phyloP scores from a whole-genome alignment of 2,329 filamentous ascomycete species.

The Arthrobotrys sinensis region DNA sequence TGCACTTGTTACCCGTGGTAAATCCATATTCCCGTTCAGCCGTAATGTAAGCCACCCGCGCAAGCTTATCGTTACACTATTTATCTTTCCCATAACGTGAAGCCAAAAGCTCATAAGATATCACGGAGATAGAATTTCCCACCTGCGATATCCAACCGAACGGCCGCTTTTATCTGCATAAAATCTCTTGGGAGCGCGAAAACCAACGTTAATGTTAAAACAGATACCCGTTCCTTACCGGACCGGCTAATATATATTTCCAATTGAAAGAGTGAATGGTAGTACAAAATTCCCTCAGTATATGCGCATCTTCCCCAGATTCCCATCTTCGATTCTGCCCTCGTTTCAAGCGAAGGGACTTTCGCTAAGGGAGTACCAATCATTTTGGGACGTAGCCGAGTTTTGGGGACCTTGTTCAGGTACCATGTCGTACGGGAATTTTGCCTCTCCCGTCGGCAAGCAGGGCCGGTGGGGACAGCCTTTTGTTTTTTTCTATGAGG shows the following conservation, averaged over 20 bases:
- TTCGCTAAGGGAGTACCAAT: conserved; percentile 25
- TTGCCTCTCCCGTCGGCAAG: conserved; percentile 36
- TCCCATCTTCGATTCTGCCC: background rate
- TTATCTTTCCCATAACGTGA: conserved; percentile 23
- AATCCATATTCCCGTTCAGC: conserved; percentile 14
- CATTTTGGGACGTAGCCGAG: conserved; percentile 27
- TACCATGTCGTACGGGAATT: conserved; percentile 18
- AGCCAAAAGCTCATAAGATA: conserved; percentile 9
- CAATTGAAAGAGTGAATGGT: background rate
- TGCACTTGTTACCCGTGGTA: background rate
- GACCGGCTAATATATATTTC: conserved; percentile 23
- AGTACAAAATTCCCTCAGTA: conserved; percentile 37
- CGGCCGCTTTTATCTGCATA: too few relatives aligned
- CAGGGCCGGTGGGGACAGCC: conserved; percentile 29
- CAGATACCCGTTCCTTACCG: background rate
- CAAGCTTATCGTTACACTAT: conserved; percentile 35
- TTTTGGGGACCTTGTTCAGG: conserved; percentile 15
- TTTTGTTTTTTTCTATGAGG: background rate
- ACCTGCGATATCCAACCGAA: background rate
- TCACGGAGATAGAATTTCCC: conserved; percentile 17
- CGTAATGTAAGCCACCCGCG: conserved; percentile 1
- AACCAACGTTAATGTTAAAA: background rate
- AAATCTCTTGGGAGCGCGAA: background rate
- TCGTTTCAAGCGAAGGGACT: background rate
- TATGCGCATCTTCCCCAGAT: background rate